These are phyloP conservation scores for Barnettozyma sucrosica DNA, from an alignment of 805 yeast species.

Conservation along the genomic window DNA sequence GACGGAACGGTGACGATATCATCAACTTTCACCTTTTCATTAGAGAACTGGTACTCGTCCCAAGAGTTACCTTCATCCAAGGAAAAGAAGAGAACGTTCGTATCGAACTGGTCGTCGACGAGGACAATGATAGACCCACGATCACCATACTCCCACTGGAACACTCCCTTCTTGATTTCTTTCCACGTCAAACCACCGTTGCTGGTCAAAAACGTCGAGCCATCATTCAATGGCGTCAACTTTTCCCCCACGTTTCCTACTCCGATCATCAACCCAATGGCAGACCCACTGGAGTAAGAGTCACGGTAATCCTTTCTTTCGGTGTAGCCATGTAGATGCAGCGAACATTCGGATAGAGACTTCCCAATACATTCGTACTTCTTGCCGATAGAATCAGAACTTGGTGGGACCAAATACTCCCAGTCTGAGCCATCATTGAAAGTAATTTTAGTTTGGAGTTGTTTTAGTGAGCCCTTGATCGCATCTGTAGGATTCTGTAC, in stretches of 20 bases:
- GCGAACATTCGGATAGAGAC: constrained; percentile 57
- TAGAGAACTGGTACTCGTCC: constrained; percentile 58
- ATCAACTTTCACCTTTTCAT: constrained; percentile 46
- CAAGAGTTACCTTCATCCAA: constrained; percentile 77
- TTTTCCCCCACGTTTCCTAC: constrained; percentile 82
- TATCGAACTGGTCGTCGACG: constrained; percentile 49
- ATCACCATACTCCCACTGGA: constrained; percentile 96
- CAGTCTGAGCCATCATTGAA: constrained; percentile 92
- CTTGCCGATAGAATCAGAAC: constrained; percentile 53
- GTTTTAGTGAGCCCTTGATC: constrained; percentile 41
- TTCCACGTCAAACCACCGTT: constrained; percentile 92
- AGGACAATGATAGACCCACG: constrained; percentile 82
- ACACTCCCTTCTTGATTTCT: constrained; percentile 65
- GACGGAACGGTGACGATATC: constrained; percentile 89
- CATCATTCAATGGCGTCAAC: constrained; percentile 42
- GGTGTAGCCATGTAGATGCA: constrained; percentile 86
- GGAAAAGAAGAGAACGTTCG: constrained; percentile 60
- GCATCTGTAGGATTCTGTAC: constrained; percentile 52
- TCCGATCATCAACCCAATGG: constrained; percentile 80
- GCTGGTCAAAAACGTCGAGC: constrained; percentile 67
- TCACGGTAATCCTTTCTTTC: constrained; percentile 82
- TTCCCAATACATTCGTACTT: constrained; percentile 47
- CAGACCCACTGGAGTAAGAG: constrained; percentile 81
- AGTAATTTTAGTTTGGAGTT: constrained; percentile 65
- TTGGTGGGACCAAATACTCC: constrained; percentile 67